Evolutionary conservation across 2,329 filamentous ascomycete genomes (phyloP).

Genomic region (Fusarium pseudograminearum): DNA sequence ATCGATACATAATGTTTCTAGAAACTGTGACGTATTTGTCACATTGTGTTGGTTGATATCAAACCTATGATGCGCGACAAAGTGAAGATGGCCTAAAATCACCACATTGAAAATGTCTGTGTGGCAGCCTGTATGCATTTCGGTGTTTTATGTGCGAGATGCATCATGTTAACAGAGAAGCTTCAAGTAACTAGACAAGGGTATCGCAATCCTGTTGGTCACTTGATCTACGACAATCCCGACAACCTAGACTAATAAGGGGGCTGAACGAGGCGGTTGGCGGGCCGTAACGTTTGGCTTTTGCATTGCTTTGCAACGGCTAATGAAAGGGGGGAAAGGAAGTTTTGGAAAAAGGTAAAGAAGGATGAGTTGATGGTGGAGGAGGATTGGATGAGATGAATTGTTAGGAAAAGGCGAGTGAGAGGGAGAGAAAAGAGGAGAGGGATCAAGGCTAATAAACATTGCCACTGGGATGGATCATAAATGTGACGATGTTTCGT

Average conservation of each 20-base stretch:
- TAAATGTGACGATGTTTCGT: constrained; percentile 26
- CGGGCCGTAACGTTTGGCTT: constrained; percentile 22
- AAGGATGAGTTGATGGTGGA: constrained; percentile 16
- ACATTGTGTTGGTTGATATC: background rate
- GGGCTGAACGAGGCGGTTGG: constrained; percentile 17
- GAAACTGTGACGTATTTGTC: background rate
- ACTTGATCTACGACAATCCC: constrained; percentile 34
- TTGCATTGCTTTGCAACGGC: background rate
- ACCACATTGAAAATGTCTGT: background rate
- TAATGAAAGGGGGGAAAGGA: constrained; percentile 13
- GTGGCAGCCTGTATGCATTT: background rate
- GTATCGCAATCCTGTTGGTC: constrained; percentile 31
- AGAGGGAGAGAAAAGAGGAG: constrained; percentile 14
- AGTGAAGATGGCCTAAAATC: background rate
- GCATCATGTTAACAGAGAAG: constrained; percentile 12
- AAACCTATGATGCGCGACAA: background rate
- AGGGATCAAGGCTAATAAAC: constrained; percentile 40
- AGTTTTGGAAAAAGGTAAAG: constrained; percentile 1
- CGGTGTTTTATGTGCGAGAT: constrained; percentile 11
- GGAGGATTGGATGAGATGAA: constrained; percentile 33
- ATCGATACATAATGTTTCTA: constrained; percentile 2
- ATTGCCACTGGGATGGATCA: constrained; percentile 28
- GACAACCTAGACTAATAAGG: constrained; percentile 8
- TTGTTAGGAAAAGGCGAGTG: constrained; percentile 10
- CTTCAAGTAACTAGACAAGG: constrained; percentile 11